phyloP scores from a whole-genome alignment of 768 basidiomycete species.

The Termitomyces sp. region DNA sequence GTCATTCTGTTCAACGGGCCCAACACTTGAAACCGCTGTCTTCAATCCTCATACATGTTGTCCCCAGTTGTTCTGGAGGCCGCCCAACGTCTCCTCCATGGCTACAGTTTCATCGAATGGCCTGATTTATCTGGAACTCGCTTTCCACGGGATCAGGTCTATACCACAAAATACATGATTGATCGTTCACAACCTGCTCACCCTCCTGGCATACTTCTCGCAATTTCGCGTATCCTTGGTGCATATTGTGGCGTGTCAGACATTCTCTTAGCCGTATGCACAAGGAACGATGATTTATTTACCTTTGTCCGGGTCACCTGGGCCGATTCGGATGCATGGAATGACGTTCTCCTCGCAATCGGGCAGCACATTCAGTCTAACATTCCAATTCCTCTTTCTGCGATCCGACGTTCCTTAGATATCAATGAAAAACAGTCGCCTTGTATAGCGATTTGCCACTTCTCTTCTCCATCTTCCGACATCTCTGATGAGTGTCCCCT shows the following conservation, averaged over 20 bases:
- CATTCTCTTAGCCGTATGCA: conserved; percentile 20
- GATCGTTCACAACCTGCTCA: background rate
- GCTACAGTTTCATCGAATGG: conserved; percentile 24
- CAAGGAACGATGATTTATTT: background rate
- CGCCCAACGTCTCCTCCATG: conserved; percentile 15
- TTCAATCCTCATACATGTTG: background rate
- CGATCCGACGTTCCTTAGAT: conserved; percentile 16
- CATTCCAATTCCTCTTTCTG: conserved; percentile 8
- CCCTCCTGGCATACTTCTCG: conserved; percentile 14
- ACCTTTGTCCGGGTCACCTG: conserved; percentile 20
- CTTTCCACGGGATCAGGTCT: conserved; percentile 7
- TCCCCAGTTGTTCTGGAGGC: background rate
- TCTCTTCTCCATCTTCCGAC: conserved; percentile 7
- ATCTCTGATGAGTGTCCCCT: conserved; percentile 11
- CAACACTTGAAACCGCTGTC: background rate
- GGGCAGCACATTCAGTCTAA: background rate
- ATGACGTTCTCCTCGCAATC: conserved; percentile 11
- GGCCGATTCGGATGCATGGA: conserved; percentile 18
- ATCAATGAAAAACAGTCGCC: conserved; percentile 20
- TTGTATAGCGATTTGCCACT: conserved; percentile 19
- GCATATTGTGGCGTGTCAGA: conserved; percentile 24
- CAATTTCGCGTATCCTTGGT: conserved; percentile 22
- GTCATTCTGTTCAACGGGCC: background rate
- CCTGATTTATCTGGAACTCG: conserved; percentile 26
- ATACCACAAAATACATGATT: conserved; percentile 5